phyloP scores from a whole-genome alignment of 768 basidiomycete species.

The Suillus placidus region DNA sequence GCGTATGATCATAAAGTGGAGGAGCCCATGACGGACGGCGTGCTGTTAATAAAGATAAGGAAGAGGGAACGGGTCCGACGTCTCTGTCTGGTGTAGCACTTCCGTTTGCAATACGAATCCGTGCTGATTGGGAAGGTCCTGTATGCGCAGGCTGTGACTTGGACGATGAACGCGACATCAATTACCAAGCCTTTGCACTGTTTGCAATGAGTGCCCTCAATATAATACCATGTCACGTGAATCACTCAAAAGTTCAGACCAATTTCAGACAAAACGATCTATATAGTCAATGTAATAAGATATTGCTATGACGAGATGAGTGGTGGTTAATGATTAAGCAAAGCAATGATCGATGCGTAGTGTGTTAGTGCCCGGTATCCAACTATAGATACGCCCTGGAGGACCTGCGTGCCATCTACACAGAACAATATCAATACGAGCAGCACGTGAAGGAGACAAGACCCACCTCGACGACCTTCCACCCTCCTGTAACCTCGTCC shows the following conservation, averaged over 20 bases:
- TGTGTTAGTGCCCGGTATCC: constrained; percentile 13
- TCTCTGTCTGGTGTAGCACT: constrained; percentile 22
- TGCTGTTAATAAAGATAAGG: constrained; percentile 36
- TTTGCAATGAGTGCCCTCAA: background rate
- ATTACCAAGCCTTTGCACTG: background rate
- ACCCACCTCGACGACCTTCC: constrained; percentile 95
- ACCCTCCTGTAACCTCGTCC: constrained; percentile 94
- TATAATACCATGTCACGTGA: background rate
- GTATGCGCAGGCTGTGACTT: constrained; percentile 18
- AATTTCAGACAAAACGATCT: constrained; percentile 3
- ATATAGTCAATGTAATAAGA: constrained; percentile 34
- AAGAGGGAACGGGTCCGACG: constrained; percentile 25
- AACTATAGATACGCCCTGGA: constrained; percentile 50
- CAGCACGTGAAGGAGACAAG: background rate
- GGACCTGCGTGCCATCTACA: constrained; percentile 54
- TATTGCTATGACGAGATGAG: constrained; percentile 31
- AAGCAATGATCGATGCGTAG: constrained; percentile 20
- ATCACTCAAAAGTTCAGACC: background rate
- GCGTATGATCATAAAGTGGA: constrained; percentile 29
- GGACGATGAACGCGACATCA: constrained; percentile 33
- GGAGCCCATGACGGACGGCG: constrained; percentile 38
- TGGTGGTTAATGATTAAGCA: constrained; percentile 28
- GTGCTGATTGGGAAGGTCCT: constrained; percentile 20
- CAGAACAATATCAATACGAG: background rate
- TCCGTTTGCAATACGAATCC: constrained; percentile 25